Evolutionary conservation across 345 rosid genomes (phyloP).

Genomic region (Dimocarpus longan): DNA sequence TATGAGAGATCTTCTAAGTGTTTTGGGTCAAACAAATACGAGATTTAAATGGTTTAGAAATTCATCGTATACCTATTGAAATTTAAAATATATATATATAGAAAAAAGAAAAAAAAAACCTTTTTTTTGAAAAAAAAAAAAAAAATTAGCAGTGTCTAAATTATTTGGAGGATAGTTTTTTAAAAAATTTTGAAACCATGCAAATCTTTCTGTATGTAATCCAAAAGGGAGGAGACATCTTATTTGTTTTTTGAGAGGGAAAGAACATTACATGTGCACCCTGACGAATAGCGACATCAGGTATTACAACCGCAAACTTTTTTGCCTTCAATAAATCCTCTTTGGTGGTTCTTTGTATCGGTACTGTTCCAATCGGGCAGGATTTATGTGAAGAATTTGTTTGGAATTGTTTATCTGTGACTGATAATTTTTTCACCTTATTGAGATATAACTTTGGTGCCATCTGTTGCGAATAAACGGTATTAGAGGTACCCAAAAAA

Average conservation of each 20-base stretch:
- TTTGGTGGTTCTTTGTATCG: not conserved
- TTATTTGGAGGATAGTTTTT: too few relatives aligned
- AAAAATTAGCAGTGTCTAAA: too few relatives aligned
- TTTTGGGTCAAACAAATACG: not conserved
- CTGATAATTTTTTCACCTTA: not conserved
- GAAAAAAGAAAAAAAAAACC: too few relatives aligned
- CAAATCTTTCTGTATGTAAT: too few relatives aligned
- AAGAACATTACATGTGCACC: not conserved
- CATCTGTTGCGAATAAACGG: not conserved
- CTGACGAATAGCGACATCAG: not conserved
- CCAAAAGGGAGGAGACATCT: too few relatives aligned
- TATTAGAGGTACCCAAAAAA: too few relatives aligned
- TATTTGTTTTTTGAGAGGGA: not conserved
- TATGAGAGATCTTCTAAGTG: too few relatives aligned
- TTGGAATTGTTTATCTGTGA: not conserved
- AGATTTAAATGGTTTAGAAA: too few relatives aligned
- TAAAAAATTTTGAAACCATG: too few relatives aligned
- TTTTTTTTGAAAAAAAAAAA: too few relatives aligned
- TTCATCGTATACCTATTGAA: too few relatives aligned
- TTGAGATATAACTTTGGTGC: not conserved
- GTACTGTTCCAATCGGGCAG: conserved; percentile 9
- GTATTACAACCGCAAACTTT: not conserved
- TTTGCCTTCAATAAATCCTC: not conserved
- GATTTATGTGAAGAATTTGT: not conserved
- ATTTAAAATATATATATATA: too few relatives aligned